phyloP scores from a whole-genome alignment of 1,139 yeast species.

The Waltiozyma sp. region DNA sequence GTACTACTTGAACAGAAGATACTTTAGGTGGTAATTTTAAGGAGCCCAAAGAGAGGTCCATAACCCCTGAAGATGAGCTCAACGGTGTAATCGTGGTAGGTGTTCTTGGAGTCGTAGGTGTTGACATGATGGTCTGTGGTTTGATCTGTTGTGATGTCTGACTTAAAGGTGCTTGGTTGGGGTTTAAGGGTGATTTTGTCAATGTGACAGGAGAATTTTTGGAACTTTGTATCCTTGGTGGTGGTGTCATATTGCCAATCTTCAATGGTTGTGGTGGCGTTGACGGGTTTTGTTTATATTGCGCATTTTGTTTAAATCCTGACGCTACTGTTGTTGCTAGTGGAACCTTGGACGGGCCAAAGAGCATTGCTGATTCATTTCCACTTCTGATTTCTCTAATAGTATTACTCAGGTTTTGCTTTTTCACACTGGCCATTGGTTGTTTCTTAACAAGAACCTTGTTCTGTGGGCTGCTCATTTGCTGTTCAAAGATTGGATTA shows the following conservation, averaged over 20 bases:
- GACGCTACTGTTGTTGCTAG: background rate
- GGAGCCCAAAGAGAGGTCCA: background rate
- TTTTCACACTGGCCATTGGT: constrained; percentile 21
- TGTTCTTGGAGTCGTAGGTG: constrained; percentile 3
- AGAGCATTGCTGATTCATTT: background rate
- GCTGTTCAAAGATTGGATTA: constrained; percentile 25
- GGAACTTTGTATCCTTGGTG: background rate
- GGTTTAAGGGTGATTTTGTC: constrained; percentile 1
- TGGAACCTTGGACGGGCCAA: background rate
- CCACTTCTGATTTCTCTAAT: constrained; percentile 15
- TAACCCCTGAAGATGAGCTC: background rate
- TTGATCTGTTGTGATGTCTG: background rate
- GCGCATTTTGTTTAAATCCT: background rate
- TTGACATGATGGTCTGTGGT: background rate
- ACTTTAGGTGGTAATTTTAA: background rate
- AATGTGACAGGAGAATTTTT: background rate
- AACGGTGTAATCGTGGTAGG: constrained; percentile 1
- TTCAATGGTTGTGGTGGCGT: background rate
- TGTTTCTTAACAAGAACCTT: constrained; percentile 12
- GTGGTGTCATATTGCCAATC: background rate
- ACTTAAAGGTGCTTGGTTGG: background rate
- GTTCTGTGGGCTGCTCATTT: constrained; percentile 6
- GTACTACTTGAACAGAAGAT: background rate
- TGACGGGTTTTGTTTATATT: background rate
- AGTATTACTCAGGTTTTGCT: constrained; percentile 25